Evolutionary conservation across 768 basidiomycete species (phyloP), one percentile per base, ranked within the genome.

Genomic region (Gymnopilus junonius): DNA sequence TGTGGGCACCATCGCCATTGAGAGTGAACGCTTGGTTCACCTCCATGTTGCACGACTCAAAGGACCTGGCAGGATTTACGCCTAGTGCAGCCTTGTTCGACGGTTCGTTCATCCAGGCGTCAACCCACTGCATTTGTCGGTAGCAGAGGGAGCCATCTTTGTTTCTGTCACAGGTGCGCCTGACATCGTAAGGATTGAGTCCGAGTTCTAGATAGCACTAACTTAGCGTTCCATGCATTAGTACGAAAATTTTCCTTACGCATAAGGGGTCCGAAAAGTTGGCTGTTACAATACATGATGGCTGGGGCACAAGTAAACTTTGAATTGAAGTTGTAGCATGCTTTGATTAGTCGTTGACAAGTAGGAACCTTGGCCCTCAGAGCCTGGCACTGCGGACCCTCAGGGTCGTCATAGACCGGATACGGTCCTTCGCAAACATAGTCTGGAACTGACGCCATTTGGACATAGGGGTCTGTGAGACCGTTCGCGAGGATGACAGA

Each of bases 401-500:
- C 69, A 7, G 88, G 85, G 58, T 87, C 89, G 63, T 89, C 85
- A 61, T 87, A 96, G 8, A 97, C 84, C 0, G 92, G 87, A 75
- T 91, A 96, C 5, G 91, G 91, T 4, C 92, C 91, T 10, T 90
- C 82, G 70, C 94, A 95, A 14, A 86, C 88, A 68, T 87, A 94
- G 65, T 97, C 95, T 1, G 93, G 90, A 21, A 97, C 79, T 11
- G 66, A 67, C 21, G 57, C 64, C 62, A 93, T 88, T 71, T 99
- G 97, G 42, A 87, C 77, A 70, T 86, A 87, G 8, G 93, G 92
- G 68, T 96, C 90, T 0, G 94, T 95, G 54, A 92, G 79, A 10
- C 93, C 96, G 71, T 95, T 97, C 3, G 90, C 97, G 55, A 98
- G 85, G 65, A 98, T 82, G 51, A 99, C 76, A 0, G 91, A 94